A percentile compares a stretch with the other conserved stretches of the same genome.
phyloP scores from a whole-genome alignment of 78 protist genomes.

The slime mould (Dictyostelium discoideum) region dicty_2.7 NC_007089.4:2559501-2560000 shows the following conservation, averaged over 20 bases:
- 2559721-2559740: conserved; percentile 16
- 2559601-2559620: conserved; percentile 55
- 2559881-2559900: too few relatives aligned
- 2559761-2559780: conserved; percentile 9
- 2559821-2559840: background rate
- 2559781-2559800: background rate
- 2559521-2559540: background rate
- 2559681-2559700: background rate
- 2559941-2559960: background rate
- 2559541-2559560: background rate
- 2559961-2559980: background rate
- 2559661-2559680: conserved; percentile 16
- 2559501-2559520: background rate
- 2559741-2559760: conserved; percentile 53
- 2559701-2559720: conserved; percentile 16
- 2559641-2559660: conserved; percentile 37
- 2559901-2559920: background rate
- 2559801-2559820: background rate
- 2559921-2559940: too few relatives aligned
- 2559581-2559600: background rate
- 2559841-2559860: background rate
- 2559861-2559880: background rate
- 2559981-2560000: background rate
- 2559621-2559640: conserved; percentile 27
- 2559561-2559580: background rate